phyloP scores from a whole-genome alignment of 768 basidiomycete genomes.

The Sporobolomyces phaffii region DNA sequence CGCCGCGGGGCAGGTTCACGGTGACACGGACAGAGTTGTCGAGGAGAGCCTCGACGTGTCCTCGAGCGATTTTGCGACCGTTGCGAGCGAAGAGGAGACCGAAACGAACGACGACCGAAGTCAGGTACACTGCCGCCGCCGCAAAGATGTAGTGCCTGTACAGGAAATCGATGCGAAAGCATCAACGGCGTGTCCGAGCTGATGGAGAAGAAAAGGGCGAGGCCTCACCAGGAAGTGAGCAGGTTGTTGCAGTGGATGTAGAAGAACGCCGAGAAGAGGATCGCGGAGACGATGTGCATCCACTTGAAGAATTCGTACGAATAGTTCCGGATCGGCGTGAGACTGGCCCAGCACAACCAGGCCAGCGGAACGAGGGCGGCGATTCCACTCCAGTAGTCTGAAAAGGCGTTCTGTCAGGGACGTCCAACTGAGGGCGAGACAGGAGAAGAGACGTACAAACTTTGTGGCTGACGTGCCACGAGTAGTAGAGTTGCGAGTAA shows the following conservation, averaged over 20 bases:
- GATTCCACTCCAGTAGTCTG: slow-evolving; percentile 39
- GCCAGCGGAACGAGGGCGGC: slow-evolving; percentile 37
- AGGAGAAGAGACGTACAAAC: slow-evolving; percentile 18
- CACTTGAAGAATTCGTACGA: slow-evolving; percentile 42
- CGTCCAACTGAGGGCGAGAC: too few relatives aligned
- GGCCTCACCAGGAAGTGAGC: slow-evolving; percentile 9
- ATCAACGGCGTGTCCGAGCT: too few relatives aligned
- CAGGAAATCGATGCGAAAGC: too few relatives aligned
- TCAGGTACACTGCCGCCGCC: slow-evolving; percentile 36
- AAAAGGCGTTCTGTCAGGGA: too few relatives aligned
- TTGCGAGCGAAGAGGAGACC: slow-evolving; percentile 40
- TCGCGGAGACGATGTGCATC: slow-evolving; percentile 36
- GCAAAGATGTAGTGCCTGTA: slow-evolving; percentile 42
- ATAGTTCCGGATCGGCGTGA: slow-evolving; percentile 30
- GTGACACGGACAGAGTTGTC: slow-evolving; percentile 38
- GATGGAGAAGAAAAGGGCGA: not conserved
- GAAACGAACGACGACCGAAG: slow-evolving; percentile 39
- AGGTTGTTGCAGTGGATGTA: slow-evolving; percentile 43
- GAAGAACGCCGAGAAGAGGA: slow-evolving; percentile 43
- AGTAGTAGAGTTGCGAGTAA: slow-evolving; percentile 31
- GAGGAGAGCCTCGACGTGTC: slow-evolving; percentile 33
- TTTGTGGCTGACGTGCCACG: slow-evolving; percentile 35
- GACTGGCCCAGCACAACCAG: slow-evolving; percentile 39
- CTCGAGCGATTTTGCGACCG: slow-evolving; percentile 34
- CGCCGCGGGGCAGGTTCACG: slow-evolving; percentile 10